Base-by-base conservation (phyloP, 306 rosid genomes). In the Fragaria iinumae region DNA sequence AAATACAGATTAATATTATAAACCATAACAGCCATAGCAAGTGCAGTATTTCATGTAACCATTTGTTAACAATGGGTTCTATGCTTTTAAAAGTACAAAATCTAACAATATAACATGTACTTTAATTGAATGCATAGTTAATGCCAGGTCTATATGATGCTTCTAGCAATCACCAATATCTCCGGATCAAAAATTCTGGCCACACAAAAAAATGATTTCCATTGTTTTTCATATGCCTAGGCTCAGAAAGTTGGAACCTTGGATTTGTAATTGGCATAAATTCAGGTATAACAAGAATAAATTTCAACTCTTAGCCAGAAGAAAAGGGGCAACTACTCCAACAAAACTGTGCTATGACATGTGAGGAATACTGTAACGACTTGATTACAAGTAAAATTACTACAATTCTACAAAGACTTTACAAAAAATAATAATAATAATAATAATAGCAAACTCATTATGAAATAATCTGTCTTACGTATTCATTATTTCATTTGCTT, bases 401-500 rank as follows among this genome's bases (percentile, higher is more conserved):
- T 48, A 48, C 20, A 48, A 8, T 8, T 43, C 52, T 23, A 63
- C 25, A 41, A 32, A 49, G 47, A 60, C 23, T 47, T 13, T n/a
- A 50, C 23, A 8, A 23, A n/a, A 36, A 39, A 27, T 25, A 6
- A 38, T 36, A 25, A 72, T 34, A 65, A 47, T 34, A 8, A 27
- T 27, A 27, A 27, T 27, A 27, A 27, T 62, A 27, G 45, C 39
- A 39, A 43, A 71, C 55, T 64, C 23, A 47, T 29, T 47, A 43
- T 41, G 25, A 56, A 76, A 71, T 36, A 56, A 75, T 75, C 79
- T 53, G 48, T 29, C 87, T 70, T 90, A 95, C 97, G 92, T 87
- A 79, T 82, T 86, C 64, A 95, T 87, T 79, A 95, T 80, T 80
- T 85, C 93, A 84, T 95, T 89, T 75, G 97, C 93, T 88, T 95